A percentile compares a stretch with the other conserved stretches of the same genome.
Conservation (phyloP, 2,329 filamentous ascomycete genomes). For the Fusarium pseudocircinatum region DNA sequence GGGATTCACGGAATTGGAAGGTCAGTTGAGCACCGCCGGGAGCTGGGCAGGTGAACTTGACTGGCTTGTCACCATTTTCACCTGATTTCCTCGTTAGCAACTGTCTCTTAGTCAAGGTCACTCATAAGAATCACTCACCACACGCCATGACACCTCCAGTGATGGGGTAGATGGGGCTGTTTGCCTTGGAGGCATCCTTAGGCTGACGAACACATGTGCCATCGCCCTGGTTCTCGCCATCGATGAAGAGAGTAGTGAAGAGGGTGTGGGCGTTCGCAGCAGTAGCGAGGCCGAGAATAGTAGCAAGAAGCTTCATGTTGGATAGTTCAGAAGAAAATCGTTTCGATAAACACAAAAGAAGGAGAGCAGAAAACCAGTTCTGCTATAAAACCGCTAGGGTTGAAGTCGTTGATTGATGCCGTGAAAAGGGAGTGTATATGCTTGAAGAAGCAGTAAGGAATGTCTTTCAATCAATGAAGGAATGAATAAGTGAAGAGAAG, state of each 20-base stretch:
- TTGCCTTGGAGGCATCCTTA: conserved; percentile 60
- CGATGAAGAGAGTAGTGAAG: conserved; percentile 71
- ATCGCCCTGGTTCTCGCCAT: conserved; percentile 72
- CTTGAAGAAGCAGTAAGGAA: conserved; percentile 27
- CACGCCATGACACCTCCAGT: conserved; percentile 74
- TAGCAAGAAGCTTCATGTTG: conserved; percentile 51
- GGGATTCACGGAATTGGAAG: conserved; percentile 72
- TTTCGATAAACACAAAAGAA: neutral
- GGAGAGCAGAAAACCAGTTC: conserved; percentile 40
- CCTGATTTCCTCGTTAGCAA: conserved; percentile 47
- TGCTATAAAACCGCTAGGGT: conserved; percentile 34
- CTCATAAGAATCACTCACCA: conserved; percentile 57
- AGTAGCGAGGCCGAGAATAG: conserved; percentile 50
- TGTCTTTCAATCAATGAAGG: conserved; percentile 33
- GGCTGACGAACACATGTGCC: conserved; percentile 78
- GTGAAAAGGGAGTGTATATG: conserved; percentile 19
- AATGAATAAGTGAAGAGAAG: conserved; percentile 23
- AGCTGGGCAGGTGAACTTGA: conserved; percentile 60
- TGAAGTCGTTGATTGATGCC: conserved; percentile 12
- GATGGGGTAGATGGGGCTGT: conserved; percentile 66
- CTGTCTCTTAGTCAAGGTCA: neutral
- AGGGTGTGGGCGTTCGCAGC: conserved; percentile 66
- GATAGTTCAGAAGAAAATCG: conserved; percentile 35
- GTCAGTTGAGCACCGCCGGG: conserved; percentile 65
- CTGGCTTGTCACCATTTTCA: conserved; percentile 54